A percentile compares a stretch with the other conserved stretches of the same genome.
Conservation (phyloP, 768 basidiomycete genomes). For the Trametes cubensis region DNA sequence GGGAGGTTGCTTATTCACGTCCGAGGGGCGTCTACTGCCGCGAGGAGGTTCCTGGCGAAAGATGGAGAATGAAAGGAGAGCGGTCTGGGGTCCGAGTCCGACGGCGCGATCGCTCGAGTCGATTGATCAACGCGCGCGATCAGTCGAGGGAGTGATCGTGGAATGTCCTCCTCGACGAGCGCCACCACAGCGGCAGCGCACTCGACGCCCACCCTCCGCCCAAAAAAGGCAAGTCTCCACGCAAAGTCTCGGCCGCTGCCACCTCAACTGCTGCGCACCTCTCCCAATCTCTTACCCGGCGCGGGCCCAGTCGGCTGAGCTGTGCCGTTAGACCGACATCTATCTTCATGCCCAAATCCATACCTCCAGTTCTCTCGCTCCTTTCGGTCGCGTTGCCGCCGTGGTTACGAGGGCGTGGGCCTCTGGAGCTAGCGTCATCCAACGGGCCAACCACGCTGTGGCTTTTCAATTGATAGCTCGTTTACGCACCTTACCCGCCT, state of each 20-base stretch:
- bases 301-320: conserved; percentile 3
- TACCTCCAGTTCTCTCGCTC: not conserved
- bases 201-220: too few relatives aligned
- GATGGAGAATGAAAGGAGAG: too few relatives aligned
- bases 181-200: too few relatives aligned
- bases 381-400: conserved; percentile 11
- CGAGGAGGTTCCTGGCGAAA: too few relatives aligned
- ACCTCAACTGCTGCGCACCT: conserved; percentile 14
- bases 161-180: conserved; percentile 5
- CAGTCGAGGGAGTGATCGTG: conserved; percentile 10
- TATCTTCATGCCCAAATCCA: too few relatives aligned
- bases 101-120: conserved; percentile 1
- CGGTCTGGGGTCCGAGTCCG: conserved; percentile 15
- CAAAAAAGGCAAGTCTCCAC: too few relatives aligned
- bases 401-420: conserved; percentile 22
- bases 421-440: not conserved
- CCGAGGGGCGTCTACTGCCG: too few relatives aligned
- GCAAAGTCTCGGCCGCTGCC: conserved; percentile 11
- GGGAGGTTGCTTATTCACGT: too few relatives aligned
- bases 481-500: not conserved
- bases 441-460: too few relatives aligned
- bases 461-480: too few relatives aligned
- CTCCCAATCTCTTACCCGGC: conserved; percentile 9
- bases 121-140: not conserved
- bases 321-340: too few relatives aligned